phyloP scores from a whole-genome alignment of 768 basidiomycete genomes.

The Boletus pseudo-olivaceus region DNA sequence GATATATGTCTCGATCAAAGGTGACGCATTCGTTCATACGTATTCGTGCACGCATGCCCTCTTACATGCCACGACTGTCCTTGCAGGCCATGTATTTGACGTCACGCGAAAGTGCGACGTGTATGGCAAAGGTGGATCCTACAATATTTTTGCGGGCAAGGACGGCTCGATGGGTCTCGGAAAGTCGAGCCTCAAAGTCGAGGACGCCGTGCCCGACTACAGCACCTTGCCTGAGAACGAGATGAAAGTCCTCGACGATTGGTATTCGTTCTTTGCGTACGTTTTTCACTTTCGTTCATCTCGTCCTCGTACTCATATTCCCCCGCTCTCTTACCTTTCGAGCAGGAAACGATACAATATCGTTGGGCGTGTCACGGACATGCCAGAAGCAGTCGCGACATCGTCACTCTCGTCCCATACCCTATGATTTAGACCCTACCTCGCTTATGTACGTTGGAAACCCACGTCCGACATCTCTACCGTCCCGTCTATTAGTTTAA shows the following conservation, averaged over 20 bases:
- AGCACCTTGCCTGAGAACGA: slow-evolving; percentile 69
- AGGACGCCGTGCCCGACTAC: slow-evolving; percentile 88
- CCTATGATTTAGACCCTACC: neutral
- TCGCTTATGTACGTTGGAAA: neutral
- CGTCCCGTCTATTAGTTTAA: neutral
- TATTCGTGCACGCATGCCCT: neutral
- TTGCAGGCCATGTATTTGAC: slow-evolving; percentile 75
- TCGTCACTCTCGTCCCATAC: neutral
- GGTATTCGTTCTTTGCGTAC: slow-evolving; percentile 84
- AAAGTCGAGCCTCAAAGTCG: slow-evolving; percentile 79
- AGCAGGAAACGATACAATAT: slow-evolving; percentile 82
- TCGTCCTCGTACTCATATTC: neutral
- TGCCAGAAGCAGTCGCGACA: slow-evolving; percentile 36
- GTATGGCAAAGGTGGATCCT: slow-evolving; percentile 79
- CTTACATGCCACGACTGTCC: neutral
- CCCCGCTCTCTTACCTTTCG: neutral
- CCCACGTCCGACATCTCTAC: neutral
- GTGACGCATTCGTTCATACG: slow-evolving; percentile 43
- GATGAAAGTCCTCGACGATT: slow-evolving; percentile 79
- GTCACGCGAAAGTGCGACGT: slow-evolving; percentile 82
- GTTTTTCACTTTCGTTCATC: slow-evolving; percentile 30
- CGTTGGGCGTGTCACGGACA: slow-evolving; percentile 68
- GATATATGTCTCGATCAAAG: slow-evolving; percentile 93
- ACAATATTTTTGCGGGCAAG: slow-evolving; percentile 88
- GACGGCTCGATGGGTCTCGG: slow-evolving; percentile 90